Base-by-base conservation (phyloP, 108 stramenopile species). In the Cyclotella choctawhatcheeana region DNA sequence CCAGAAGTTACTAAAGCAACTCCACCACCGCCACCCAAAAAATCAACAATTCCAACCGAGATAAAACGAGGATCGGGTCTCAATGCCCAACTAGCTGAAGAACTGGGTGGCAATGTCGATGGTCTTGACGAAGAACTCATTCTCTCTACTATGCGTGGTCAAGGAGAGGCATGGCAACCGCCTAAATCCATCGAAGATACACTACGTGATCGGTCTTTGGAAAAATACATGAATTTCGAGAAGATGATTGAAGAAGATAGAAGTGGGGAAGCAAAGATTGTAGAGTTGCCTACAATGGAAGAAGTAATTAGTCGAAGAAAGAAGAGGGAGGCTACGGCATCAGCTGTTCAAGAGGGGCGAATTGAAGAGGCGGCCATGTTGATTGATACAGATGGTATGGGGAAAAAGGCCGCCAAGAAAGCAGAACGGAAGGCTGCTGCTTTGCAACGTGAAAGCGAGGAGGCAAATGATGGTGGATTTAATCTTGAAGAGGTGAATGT, bases 281-380 rank as follows among this genome's bases (percentile, higher is more conserved):
- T 69, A 21, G 88, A 82, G 14, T 71, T 93, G 17, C 92, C 92
- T 10, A 85, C 85, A 31, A 85, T 93, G 45, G 82, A 74, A 22
- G 81, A 87, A 27, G 52, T 85, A 20, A 61, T 73, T 47, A 34
- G 51, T 13, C 68, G 64, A 31, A 82, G 44, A 12, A 75, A 76
- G 65, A 48, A 33, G n/a, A 78, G 71, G 29, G 69, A 71, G 47
- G 70, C 85, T 5, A 54, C 32, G 53, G 52, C n/a, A n/a, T n/a
- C 12, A 56, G 54, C 64, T 8, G 64, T 55, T 21, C 56, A 59
- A 53, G 60, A 67, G 68, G 66, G 61, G 44, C 70, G 55, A 43
- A 58, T 79, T 34, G 34, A 74, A 55, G 74, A 74, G 31, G 74
- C 55, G 32, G 64, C 74, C 2, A 58, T 58, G 65, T 32, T 74